phyloP scores from a whole-genome alignment of 768 basidiomycete species.

The Leccinum pellstonianum region DNA sequence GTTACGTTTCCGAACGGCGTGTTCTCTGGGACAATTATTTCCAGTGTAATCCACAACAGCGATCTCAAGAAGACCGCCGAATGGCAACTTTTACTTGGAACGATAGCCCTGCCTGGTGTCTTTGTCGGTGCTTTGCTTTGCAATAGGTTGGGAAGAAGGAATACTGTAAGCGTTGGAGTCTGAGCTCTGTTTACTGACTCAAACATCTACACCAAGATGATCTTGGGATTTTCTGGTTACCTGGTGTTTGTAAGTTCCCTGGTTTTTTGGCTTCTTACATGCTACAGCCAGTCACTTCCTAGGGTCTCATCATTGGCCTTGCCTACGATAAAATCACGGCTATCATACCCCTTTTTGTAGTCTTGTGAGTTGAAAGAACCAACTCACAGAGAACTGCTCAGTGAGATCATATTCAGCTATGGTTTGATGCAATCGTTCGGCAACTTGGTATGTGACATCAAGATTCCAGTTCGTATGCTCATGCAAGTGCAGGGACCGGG shows the following conservation, averaged over 20 bases:
- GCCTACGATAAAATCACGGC: constrained; percentile 61
- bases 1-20: constrained; percentile 74
- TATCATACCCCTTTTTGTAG: constrained; percentile 62
- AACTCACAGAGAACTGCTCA: constrained; percentile 3
- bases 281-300: neutral
- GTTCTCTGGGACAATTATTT: constrained; percentile 66
- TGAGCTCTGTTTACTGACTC: constrained; percentile 2
- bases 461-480: constrained; percentile 1
- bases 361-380: constrained; percentile 47
- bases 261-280: neutral
- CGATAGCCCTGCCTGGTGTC: constrained; percentile 62
- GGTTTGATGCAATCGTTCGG: constrained; percentile 72
- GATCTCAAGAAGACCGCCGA: constrained; percentile 62
- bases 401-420: constrained; percentile 41
- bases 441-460: constrained; percentile 47
- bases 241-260: constrained; percentile 51
- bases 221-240: constrained; percentile 67
- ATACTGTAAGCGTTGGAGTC: constrained; percentile 42
- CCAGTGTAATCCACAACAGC: constrained; percentile 56
- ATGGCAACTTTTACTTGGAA: constrained; percentile 64
- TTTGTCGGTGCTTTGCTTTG: constrained; percentile 50
- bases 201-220: constrained; percentile 44
- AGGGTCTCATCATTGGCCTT: constrained; percentile 55
- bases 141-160: constrained; percentile 54
- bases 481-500: constrained; percentile 56